Conservation (phyloP, 2,329 filamentous ascomycete genomes). For the Colletotrichum tofieldiae region DNA sequence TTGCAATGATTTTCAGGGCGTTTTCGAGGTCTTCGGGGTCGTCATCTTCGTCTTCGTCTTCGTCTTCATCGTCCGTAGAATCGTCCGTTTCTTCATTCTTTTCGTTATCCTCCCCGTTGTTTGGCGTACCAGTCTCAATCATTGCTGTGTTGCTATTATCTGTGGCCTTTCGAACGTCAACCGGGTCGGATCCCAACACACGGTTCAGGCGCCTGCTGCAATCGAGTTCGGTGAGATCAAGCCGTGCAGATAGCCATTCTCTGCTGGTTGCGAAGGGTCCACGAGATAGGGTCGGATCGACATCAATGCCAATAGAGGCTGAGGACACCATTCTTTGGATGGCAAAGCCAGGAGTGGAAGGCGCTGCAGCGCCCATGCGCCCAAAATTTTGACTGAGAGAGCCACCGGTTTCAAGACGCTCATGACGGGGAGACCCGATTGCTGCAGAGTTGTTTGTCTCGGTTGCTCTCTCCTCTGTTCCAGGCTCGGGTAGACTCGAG, state of each 20-base stretch:
- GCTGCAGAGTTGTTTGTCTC: neutral
- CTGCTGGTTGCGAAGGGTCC: neutral
- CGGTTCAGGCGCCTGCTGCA: neutral
- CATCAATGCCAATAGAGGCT: neutral
- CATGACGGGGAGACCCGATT: neutral
- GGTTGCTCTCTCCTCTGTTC: no score
- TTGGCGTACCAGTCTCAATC: neutral
- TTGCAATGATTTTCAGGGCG: constrained; percentile 46
- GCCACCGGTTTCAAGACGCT: neutral
- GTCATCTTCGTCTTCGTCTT: constrained; percentile 45
- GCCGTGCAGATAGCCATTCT: constrained; percentile 3
- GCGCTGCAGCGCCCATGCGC: neutral
- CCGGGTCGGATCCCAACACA: neutral
- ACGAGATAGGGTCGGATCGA: neutral
- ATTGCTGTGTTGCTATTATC: neutral
- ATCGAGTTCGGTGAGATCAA: neutral
- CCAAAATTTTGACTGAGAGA: neutral
- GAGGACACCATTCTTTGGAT: neutral
- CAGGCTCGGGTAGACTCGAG: neutral
- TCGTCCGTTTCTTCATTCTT: constrained; percentile 46
- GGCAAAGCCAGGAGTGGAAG: neutral
- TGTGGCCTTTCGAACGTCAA: neutral
- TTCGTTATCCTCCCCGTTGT: constrained; percentile 19
- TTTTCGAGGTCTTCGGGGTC: constrained; percentile 52
- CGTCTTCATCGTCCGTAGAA: no score